phyloP scores from a whole-genome alignment of 306 rosid species.

The Sicyos baderoa region DNA sequence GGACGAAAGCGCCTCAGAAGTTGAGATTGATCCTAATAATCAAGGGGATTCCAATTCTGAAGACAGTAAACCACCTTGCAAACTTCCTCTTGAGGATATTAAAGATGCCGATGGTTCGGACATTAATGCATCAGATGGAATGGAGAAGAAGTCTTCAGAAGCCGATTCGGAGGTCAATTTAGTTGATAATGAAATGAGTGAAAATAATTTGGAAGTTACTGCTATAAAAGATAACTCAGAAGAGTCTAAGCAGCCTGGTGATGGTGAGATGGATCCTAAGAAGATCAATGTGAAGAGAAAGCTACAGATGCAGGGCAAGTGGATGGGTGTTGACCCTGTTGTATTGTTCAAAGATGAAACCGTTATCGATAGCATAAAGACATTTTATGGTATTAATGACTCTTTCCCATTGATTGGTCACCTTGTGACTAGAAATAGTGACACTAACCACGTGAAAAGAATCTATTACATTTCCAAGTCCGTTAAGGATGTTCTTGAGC shows the following conservation, averaged over 20 bases:
- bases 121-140: slow-evolving; percentile 32
- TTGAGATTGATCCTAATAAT: background rate
- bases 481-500: slow-evolving; percentile 76
- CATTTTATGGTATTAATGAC: slow-evolving; percentile 73
- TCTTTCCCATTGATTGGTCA: slow-evolving; percentile 69
- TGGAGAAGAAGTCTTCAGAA: slow-evolving; percentile 28
- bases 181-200: slow-evolving; percentile 34
- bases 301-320: slow-evolving; percentile 73
- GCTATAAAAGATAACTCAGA: slow-evolving; percentile 13
- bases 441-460: slow-evolving; percentile 72
- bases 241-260: slow-evolving; percentile 31
- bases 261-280: slow-evolving; percentile 29
- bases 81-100: slow-evolving; percentile 28
- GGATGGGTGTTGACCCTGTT: slow-evolving; percentile 98
- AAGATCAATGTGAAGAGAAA: slow-evolving; percentile 56
- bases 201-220: slow-evolving; percentile 15
- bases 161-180: slow-evolving; percentile 44
- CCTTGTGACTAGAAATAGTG: slow-evolving; percentile 74
- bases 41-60: slow-evolving; percentile 21
- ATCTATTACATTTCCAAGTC: slow-evolving; percentile 80
- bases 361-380: slow-evolving; percentile 54
- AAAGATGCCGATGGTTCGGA: slow-evolving; percentile 33
- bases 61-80: slow-evolving; percentile 19
- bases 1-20: slow-evolving; percentile 6
- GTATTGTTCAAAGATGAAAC: slow-evolving; percentile 75